Conservation (phyloP, 2,329 filamentous ascomycete species). For the Trichoderma koningiopsis region DNA sequence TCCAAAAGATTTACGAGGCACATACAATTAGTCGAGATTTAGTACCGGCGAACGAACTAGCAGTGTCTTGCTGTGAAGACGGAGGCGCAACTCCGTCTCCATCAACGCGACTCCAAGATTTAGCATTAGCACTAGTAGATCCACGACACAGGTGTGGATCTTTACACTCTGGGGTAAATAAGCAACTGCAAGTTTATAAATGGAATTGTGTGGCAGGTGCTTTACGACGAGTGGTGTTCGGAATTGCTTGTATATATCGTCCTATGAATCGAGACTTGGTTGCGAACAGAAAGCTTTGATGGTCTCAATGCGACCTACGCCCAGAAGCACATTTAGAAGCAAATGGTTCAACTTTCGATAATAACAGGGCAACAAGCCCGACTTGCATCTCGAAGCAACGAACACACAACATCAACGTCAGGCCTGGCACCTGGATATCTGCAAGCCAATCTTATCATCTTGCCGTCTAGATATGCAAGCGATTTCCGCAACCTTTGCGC, state of each 20-base stretch:
- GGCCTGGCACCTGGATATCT: slow-evolving; percentile 58
- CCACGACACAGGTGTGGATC: neutral
- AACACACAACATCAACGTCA: slow-evolving; percentile 49
- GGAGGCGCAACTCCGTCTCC: slow-evolving; percentile 29
- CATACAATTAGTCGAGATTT: neutral
- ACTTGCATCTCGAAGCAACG: slow-evolving; percentile 46
- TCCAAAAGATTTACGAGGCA: neutral
- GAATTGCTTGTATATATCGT: neutral
- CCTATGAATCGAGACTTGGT: neutral
- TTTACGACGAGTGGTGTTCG: neutral
- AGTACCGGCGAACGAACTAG: neutral
- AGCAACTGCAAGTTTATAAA: neutral
- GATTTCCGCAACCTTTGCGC: slow-evolving; percentile 62
- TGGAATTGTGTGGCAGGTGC: neutral
- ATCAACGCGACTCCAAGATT: neutral
- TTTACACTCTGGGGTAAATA: neutral
- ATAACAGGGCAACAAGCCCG: slow-evolving; percentile 43
- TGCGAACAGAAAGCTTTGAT: neutral
- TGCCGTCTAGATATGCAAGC: slow-evolving; percentile 57
- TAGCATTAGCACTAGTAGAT: neutral
- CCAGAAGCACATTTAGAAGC: too few species aligned
- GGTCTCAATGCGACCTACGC: neutral
- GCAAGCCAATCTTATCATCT: slow-evolving; percentile 64
- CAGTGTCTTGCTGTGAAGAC: slow-evolving; percentile 8
- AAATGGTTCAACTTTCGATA: neutral